A percentile compares a stretch with the other conserved stretches of the same genome.
Conservation (phyloP, 2,329 filamentous ascomycete species). For the Knufia fluminis region DNA sequence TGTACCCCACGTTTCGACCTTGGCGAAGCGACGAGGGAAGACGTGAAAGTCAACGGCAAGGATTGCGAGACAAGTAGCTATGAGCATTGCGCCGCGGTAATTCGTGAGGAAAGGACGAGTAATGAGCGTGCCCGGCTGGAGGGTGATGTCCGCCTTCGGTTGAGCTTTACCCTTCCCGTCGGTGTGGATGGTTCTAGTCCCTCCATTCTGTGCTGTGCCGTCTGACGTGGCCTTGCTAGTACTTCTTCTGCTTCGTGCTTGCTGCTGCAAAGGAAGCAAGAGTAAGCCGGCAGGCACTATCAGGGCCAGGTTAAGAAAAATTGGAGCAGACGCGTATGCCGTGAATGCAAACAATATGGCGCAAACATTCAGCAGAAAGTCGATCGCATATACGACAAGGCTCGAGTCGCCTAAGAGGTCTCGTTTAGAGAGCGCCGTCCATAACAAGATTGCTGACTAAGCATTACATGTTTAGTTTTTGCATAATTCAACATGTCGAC, state of each 20-base stretch:
- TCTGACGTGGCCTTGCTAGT: constrained; percentile 15
- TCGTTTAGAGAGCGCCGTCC: constrained; percentile 78
- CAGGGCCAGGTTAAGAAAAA: constrained; percentile 66
- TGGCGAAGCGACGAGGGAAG: constrained; percentile 90
- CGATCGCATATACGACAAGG: constrained; percentile 58
- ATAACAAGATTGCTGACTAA: constrained; percentile 72
- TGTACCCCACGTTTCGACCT: constrained; percentile 98
- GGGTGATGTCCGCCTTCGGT: background rate
- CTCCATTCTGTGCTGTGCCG: background rate
- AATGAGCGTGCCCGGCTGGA: constrained; percentile 37
- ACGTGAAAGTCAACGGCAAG: constrained; percentile 92
- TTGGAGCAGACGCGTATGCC: constrained; percentile 65
- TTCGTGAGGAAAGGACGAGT: constrained; percentile 86
- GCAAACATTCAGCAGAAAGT: constrained; percentile 80
- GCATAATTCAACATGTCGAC: constrained; percentile 11
- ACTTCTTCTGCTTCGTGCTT: background rate
- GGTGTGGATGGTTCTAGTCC: background rate
- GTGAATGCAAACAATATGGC: constrained; percentile 78
- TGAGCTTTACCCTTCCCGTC: constrained; percentile 7
- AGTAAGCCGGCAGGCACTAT: constrained; percentile 60
- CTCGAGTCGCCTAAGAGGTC: constrained; percentile 76
- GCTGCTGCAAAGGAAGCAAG: constrained; percentile 15
- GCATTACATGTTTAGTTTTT: constrained; percentile 17
- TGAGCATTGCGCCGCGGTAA: constrained; percentile 85
- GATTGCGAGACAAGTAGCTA: constrained; percentile 81